phyloP scores from a whole-genome alignment of 1,284 basidiomycete species.

The Apiotrichum porosum region DNA sequence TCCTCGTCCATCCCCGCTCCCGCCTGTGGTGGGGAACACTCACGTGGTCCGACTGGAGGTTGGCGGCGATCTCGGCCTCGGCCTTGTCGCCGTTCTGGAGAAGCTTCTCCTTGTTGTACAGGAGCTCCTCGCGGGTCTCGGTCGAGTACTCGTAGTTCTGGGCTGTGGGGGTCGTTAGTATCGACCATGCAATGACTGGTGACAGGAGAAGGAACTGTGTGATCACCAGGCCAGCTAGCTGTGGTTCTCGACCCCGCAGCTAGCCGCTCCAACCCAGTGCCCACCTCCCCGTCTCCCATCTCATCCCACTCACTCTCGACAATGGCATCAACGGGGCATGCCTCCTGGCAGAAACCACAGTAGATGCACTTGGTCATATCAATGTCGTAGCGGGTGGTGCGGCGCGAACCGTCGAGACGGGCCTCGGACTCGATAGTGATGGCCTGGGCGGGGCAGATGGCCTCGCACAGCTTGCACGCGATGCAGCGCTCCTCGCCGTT shows the following conservation, averaged over 20 bases:
- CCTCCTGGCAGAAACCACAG: constrained; percentile 97
- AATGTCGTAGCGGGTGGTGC: constrained; percentile 97
- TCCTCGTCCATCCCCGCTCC: background rate
- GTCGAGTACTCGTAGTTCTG: constrained; percentile 96
- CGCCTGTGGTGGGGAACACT: constrained; percentile 5
- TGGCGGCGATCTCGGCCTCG: constrained; percentile 94
- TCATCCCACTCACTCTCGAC: constrained; percentile 87
- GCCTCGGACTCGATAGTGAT: constrained; percentile 99
- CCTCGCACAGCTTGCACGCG: constrained; percentile 98
- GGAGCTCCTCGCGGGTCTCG: constrained; percentile 94
- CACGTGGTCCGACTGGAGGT: constrained; percentile 63
- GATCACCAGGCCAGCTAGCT: too few relatives aligned
- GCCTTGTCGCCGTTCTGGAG: constrained; percentile 92
- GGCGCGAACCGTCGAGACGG: constrained; percentile 87
- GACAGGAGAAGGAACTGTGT: too few relatives aligned
- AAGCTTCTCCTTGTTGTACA: constrained; percentile 98
- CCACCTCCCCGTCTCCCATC: background rate
- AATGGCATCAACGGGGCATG: constrained; percentile 98
- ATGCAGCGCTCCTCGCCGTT: constrained; percentile 99
- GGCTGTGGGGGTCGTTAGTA: constrained; percentile 53
- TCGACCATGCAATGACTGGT: too few relatives aligned
- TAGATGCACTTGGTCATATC: constrained; percentile 94
- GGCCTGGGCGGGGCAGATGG: constrained; percentile 98
- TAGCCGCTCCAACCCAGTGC: too few relatives aligned
- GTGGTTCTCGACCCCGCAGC: too few relatives aligned